Evolutionary conservation across 345 rosid genomes (phyloP), one percentile per base, ranked within the genome.

Genomic region (Hirschfeldia incana): DNA sequence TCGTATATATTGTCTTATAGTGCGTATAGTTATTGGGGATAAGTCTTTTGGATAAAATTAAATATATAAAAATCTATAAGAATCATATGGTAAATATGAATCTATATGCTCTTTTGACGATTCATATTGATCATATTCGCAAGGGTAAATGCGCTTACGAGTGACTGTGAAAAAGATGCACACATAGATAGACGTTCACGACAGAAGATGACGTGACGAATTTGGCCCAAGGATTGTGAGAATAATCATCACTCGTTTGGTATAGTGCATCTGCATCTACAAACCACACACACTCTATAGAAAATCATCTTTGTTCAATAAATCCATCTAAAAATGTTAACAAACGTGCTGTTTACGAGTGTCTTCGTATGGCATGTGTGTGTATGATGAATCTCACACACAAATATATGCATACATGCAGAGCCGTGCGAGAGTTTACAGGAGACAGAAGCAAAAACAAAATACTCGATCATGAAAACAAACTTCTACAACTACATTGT

Each of bases 231-330:
- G 12, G 65, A 62, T 67, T 73, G 76, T 37, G 34, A 36, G 82
- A 74, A 79, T 68, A 61, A 79, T 79, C 82, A 67, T 73, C 82
- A 68, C 70, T 73, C 75, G 70, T 73, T 68, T 74, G 82, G 65
- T 51, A 46, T 67, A 73, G 57, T 73, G 46, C 74, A 59, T 73
- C 64, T 15, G 28, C 27, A 49, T 60, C 39, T 63, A 66, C 46
- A 33, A 17, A 9, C 1, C 34, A 36, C 39, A 36, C 32, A 13
- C 28, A 16, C 57, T 5, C 53, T 42, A 13, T 71, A 8, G 8
- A 75, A 21, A 33, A 8, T 8, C 49, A 21, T 55, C 4, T 16
- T 17, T 65, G 21, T 42, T 72, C 21, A 32, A 65, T 66, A 32
- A 30, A 37, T 13, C 30, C 53, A 78, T 65, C 59, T 36, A 27